Evolutionary conservation across 768 basidiomycete genomes (phyloP), one percentile per base, ranked within the genome.

Genomic region (Rhodosporidiobolus odoratus): DNA sequence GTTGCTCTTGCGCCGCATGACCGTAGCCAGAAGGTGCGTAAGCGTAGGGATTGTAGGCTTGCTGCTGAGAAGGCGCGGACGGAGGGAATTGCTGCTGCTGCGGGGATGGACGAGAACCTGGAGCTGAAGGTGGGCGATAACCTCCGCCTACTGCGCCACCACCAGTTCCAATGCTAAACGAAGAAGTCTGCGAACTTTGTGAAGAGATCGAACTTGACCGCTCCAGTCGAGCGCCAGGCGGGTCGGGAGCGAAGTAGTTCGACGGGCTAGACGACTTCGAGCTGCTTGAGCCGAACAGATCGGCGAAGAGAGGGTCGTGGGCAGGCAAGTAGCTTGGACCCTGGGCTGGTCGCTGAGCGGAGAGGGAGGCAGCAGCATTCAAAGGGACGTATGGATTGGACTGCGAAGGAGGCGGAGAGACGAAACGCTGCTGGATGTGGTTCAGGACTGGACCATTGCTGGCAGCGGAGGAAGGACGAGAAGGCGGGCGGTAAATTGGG

Each of bases 371-470:
- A 9, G 27, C 52, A 4, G 32, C 27, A 3, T 54, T 25, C 30
- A 71, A 48, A 21, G 69, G 34, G 5, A 57, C 47, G 60, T 71
- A 71, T 19, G 69, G 65, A 48, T 65, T 71, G 8, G 54, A 6
- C 30, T 43, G 47, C 12, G 53, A 2, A 3, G 69, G 69, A 2
- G 69, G 69, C 0, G 69, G 69, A 12, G 69, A 71, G 27, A 65
- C 69, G 60, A 71, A 71, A 3, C 69, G 58, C 48, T 71, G 69
- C 58, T 71, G 69, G 43, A 71, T 71, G 60, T 71, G 69, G 47
- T 71, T 71, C 30, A 66, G 37, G 38, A 71, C 43, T 12, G 65
- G 69, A 15, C 69, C 69, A 38, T 71, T 54, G 32, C 61, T 62
- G 37, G 21, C 17, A 25, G 62, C 38, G 60, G 61, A 52, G 45